A percentile compares a stretch with the other conserved stretches of the same genome.
These are phyloP conservation scores for Sistotremastrum niveocremeum DNA, from an alignment of 768 basidiomycete genomes.

Conservation along the genomic window DNA sequence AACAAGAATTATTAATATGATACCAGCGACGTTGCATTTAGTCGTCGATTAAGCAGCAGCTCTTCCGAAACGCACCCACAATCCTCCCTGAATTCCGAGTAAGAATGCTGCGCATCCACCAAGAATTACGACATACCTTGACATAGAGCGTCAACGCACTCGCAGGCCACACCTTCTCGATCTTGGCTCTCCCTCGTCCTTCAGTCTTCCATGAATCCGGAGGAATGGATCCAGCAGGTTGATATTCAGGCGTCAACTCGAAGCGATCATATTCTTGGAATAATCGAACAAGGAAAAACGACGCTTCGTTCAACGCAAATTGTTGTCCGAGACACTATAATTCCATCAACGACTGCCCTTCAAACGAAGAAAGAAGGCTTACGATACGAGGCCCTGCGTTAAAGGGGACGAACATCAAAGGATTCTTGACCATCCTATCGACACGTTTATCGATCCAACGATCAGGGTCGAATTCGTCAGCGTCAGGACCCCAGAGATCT, in stretches of 20 bases:
- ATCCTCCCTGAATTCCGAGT: neutral
- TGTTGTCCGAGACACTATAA: constrained; percentile 51
- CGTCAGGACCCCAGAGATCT: constrained; percentile 61
- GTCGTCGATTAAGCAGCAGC: too few relatives aligned
- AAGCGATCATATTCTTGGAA: constrained; percentile 53
- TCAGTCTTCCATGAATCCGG: constrained; percentile 39
- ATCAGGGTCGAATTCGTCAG: constrained; percentile 65
- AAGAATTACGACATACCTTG: constrained; percentile 29
- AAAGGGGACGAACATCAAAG: constrained; percentile 62
- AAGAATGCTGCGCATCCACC: neutral
- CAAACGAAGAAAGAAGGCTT: constrained; percentile 10
- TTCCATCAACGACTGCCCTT: neutral
- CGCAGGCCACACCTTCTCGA: constrained; percentile 50
- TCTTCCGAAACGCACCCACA: constrained; percentile 1
- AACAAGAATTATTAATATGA: too few relatives aligned
- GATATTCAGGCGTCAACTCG: constrained; percentile 44
- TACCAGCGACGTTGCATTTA: too few relatives aligned
- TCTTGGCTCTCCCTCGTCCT: constrained; percentile 31
- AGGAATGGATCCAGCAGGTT: constrained; percentile 49
- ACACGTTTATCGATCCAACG: constrained; percentile 58
- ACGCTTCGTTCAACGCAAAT: constrained; percentile 64
- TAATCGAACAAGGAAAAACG: constrained; percentile 56
- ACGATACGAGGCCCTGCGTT: constrained; percentile 54
- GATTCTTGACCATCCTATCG: constrained; percentile 37
- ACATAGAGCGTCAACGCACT: constrained; percentile 52